These are phyloP conservation scores for Fragaria nilgerrensis DNA, from an alignment of 306 rosid genomes.

Conservation along the genomic window DNA sequence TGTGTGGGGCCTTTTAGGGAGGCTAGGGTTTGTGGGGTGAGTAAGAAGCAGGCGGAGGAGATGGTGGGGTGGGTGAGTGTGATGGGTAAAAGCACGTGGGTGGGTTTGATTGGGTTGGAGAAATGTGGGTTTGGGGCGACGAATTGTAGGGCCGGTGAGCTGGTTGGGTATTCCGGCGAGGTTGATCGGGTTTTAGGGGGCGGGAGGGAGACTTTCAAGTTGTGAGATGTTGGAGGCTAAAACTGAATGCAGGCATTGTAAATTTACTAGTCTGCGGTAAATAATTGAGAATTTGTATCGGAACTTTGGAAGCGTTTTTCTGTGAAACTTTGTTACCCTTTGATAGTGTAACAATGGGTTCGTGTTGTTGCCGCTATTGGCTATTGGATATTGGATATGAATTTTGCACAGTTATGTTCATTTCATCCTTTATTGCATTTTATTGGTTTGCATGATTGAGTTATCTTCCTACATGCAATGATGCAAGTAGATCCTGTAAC, in stretches of 20 bases:
- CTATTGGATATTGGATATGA: not conserved
- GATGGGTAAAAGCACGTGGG: conserved; percentile 24
- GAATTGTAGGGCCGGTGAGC: conserved; percentile 51
- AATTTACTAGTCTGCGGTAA: no score
- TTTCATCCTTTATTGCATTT: no score
- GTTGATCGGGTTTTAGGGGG: conserved; percentile 9
- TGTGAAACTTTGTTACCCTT: not conserved
- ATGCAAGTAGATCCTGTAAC: no score
- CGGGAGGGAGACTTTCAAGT: no score
- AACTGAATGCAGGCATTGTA: no score
- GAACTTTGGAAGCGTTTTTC: not conserved
- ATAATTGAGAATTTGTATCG: no score
- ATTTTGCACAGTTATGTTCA: not conserved
- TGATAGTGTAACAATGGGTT: not conserved
- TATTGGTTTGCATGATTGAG: no score
- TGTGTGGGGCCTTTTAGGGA: conserved; percentile 60
- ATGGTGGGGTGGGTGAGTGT: conserved; percentile 43
- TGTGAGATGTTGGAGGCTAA: no score
- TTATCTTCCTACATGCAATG: no score
- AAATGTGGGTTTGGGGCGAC: conserved; percentile 20
- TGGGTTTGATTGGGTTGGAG: conserved; percentile 27
- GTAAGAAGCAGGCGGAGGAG: conserved; percentile 37
- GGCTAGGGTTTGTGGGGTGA: conserved; percentile 49
- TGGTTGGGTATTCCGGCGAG: conserved; percentile 33
- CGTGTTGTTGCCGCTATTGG: not conserved